phyloP scores from a whole-genome alignment of 768 basidiomycete genomes.

The Kwoniella sp. region DNA sequence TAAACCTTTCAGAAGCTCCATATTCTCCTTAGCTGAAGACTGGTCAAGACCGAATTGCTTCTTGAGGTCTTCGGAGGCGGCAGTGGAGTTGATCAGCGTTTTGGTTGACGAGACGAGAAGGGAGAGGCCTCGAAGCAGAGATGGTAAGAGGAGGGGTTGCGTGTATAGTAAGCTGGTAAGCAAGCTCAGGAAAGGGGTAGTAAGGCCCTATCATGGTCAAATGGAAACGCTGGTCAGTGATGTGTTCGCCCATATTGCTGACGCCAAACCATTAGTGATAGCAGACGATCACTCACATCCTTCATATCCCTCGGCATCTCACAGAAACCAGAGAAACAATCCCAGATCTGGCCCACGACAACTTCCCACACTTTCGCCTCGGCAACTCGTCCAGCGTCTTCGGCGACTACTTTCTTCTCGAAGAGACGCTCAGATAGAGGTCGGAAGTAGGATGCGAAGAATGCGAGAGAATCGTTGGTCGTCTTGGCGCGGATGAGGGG shows the following conservation, averaged over 20 bases:
- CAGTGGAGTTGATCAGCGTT: constrained; percentile 60
- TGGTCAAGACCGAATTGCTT: constrained; percentile 62
- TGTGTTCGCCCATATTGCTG: background rate
- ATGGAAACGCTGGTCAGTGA: background rate
- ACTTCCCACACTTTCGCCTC: constrained; percentile 97
- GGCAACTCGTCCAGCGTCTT: constrained; percentile 63
- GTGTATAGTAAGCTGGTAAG: constrained; percentile 89
- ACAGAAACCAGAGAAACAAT: constrained; percentile 87
- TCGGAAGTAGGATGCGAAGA: constrained; percentile 88
- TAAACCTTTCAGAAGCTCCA: constrained; percentile 73
- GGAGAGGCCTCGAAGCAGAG: constrained; percentile 79
- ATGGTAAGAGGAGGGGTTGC: constrained; percentile 78
- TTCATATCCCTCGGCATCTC: constrained; percentile 74
- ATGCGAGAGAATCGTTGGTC: constrained; percentile 73
- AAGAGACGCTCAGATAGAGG: constrained; percentile 94
- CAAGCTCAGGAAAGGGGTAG: constrained; percentile 77
- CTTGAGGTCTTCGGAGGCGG: constrained; percentile 56
- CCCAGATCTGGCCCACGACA: constrained; percentile 90
- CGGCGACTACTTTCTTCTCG: constrained; percentile 77
- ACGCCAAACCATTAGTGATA: background rate
- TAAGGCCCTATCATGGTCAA: constrained; percentile 64
- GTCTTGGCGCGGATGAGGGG: constrained; percentile 76
- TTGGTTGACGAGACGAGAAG: constrained; percentile 79
- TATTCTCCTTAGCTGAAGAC: constrained; percentile 67
- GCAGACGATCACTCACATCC: constrained; percentile 61